These are phyloP conservation scores for Claviceps humidiphila DNA, from an alignment of 2,329 filamentous ascomycete species.

Conservation along the genomic window DNA sequence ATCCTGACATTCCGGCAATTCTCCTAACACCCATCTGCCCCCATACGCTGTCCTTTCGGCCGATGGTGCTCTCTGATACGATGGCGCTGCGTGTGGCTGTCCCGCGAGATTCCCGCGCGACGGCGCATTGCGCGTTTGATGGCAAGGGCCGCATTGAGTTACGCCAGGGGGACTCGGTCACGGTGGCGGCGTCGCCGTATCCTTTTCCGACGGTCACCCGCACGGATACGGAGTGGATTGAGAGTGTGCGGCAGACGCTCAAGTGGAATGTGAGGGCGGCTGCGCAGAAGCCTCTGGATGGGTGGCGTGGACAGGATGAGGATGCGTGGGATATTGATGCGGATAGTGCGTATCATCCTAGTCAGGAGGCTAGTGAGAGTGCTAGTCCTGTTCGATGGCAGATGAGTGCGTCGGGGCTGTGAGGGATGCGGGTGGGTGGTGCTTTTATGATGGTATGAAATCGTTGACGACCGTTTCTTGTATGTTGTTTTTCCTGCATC, in stretches of 20 bases:
- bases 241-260: constrained; percentile 81
- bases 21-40: constrained; percentile 95
- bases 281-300: constrained; percentile 77
- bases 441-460: no score
- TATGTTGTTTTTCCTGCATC: no score
- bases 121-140: constrained; percentile 93
- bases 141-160: constrained; percentile 93
- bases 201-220: constrained; percentile 94
- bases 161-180: constrained; percentile 86
- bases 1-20: constrained; percentile 93
- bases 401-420: constrained; percentile 54
- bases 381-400: constrained; percentile 58
- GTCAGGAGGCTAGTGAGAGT: constrained; percentile 56
- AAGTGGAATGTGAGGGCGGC: constrained; percentile 92
- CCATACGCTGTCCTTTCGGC: constrained; percentile 90
- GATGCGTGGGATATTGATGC: constrained; percentile 81
- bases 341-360: constrained; percentile 58
- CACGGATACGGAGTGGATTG: constrained; percentile 87
- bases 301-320: no score
- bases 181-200: constrained; percentile 89
- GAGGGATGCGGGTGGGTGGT: not conserved
- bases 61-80: constrained; percentile 94
- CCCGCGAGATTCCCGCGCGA: constrained; percentile 72
- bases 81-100: constrained; percentile 84
- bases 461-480: no score